phyloP scores from a whole-genome alignment of 2,329 filamentous ascomycete species.

The Bertia moriformis region DNA sequence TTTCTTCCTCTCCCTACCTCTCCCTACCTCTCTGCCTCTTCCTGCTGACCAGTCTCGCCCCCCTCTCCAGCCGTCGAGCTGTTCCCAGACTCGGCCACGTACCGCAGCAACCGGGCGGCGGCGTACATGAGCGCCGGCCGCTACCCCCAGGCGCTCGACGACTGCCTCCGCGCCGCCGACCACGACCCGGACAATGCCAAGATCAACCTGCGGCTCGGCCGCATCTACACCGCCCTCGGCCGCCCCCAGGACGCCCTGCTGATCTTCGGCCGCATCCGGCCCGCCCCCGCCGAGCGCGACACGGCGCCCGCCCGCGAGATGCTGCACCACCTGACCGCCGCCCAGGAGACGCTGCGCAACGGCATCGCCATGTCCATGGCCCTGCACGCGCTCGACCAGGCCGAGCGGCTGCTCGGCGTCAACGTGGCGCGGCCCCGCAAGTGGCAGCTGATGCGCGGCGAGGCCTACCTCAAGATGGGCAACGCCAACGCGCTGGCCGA shows the following conservation, averaged over 20 bases:
- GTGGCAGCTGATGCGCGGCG: constrained; percentile 84
- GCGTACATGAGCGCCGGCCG: constrained; percentile 80
- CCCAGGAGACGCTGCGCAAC: constrained; percentile 60
- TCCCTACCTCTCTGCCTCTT: constrained; percentile 9
- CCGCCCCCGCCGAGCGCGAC: constrained; percentile 72
- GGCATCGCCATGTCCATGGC: constrained; percentile 82
- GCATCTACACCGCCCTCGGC: constrained; percentile 78
- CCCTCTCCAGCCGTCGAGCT: constrained; percentile 79
- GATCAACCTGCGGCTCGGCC: constrained; percentile 72
- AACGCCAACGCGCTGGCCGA: constrained; percentile 79
- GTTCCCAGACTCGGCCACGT: constrained; percentile 73
- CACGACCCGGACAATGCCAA: constrained; percentile 77
- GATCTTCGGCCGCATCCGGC: constrained; percentile 67
- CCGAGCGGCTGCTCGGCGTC: constrained; percentile 63
- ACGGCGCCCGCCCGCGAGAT: constrained; percentile 70
- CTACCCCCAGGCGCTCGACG: constrained; percentile 68
- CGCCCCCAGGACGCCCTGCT: constrained; percentile 74
- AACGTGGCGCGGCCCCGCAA: constrained; percentile 73
- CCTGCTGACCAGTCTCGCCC: constrained; percentile 1
- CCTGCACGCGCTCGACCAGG: constrained; percentile 78
- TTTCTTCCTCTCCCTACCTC: constrained; percentile 2
- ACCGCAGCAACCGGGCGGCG: constrained; percentile 86
- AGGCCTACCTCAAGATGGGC: constrained; percentile 86
- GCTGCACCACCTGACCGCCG: constrained; percentile 67
- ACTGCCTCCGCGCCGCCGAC: constrained; percentile 70